A percentile compares a stretch with the other conserved stretches of the same genome.
These are phyloP conservation scores for Alternaria triticina DNA, from an alignment of 2,329 filamentous ascomycete species.

Conservation along the genomic window DNA sequence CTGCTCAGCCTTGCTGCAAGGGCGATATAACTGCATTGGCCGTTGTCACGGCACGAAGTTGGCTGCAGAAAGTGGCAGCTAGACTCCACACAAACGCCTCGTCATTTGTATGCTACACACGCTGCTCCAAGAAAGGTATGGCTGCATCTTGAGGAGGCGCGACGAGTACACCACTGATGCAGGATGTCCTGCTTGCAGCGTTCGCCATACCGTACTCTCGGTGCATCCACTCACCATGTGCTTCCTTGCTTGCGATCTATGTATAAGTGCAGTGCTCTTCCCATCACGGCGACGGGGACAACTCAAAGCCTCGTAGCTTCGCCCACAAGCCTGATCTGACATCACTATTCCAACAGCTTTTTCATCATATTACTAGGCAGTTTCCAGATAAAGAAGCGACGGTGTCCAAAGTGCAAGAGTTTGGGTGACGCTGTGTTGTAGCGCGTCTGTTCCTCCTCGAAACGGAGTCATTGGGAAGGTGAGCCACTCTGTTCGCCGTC, in stretches of 20 bases:
- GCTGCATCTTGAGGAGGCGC: slow-evolving; percentile 32
- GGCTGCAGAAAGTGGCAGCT: slow-evolving; percentile 30
- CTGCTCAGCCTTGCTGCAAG: slow-evolving; percentile 46
- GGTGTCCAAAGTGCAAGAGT: not conserved
- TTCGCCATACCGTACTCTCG: slow-evolving; percentile 30
- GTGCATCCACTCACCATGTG: slow-evolving; percentile 27
- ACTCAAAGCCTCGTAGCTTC: slow-evolving; percentile 32
- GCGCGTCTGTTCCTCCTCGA: slow-evolving; percentile 19
- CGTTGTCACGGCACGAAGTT: slow-evolving; percentile 21
- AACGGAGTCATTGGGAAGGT: slow-evolving; percentile 26
- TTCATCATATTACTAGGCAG: slow-evolving; percentile 34
- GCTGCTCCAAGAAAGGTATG: slow-evolving; percentile 37
- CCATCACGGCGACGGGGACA: slow-evolving; percentile 30
- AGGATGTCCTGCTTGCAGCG: slow-evolving; percentile 32
- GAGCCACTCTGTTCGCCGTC: slow-evolving; percentile 20
- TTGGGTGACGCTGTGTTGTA: slow-evolving; percentile 16
- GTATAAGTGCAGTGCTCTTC: slow-evolving; percentile 40
- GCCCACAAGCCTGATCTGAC: slow-evolving; percentile 29
- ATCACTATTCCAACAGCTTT: slow-evolving; percentile 47
- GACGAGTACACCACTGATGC: slow-evolving; percentile 41
- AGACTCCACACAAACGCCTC: slow-evolving; percentile 32
- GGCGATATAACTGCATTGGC: slow-evolving; percentile 34
- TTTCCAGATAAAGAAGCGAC: not conserved
- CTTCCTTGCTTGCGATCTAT: slow-evolving; percentile 21
- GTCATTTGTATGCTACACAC: slow-evolving; percentile 35